Base-by-base conservation (phyloP, 2,329 filamentous ascomycete species). In the Cytospora schulzeri region DNA sequence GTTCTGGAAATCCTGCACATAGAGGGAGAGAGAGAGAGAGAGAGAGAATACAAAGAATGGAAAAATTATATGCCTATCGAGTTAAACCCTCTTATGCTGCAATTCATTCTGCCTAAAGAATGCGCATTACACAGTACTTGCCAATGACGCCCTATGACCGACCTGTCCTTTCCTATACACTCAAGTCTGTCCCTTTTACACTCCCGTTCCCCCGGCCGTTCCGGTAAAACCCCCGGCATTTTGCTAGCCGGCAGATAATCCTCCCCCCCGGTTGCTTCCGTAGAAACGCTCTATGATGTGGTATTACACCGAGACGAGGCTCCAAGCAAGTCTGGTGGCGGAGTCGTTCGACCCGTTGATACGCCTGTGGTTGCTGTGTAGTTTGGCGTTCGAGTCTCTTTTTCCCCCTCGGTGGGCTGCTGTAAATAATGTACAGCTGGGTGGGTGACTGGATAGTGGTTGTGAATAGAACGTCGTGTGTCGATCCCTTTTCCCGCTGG, bases 41-140 rank as follows among this genome's bases (percentile, higher is more conserved):
- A 66, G 64, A 66, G 67, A 67, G 71, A 66, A 69, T n/a, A 45
- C 8, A 45, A 45, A 55, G 55, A 56, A 66, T 64, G 60, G 52
- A 60, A 66, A n/a, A 66, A 66, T 66, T 64, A 66, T 45, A 64
- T 66, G 64, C 62, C 52, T 64, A 64, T 66, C 51, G n/a, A 60
- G 57, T 64, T 64, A 66, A 64, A 66, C 51, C 48, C 64, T 64
- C 57, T 60, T 66, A 66, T 57, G 64, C 61, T 64, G 61, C 53
- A 66, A 66, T 64, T 50, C 64, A 66, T 57, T 64, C 61, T 66
- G 62, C 60, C 41, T 66, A 45, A 33, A 57, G 55, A 35, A 54
- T 56, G 60, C 60, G 51, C 51, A 57, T 60, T 22, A 48, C 60
- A 41, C 51, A 57, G 57, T 22, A 48, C 48, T 56, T 60, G 26